These are phyloP conservation scores for Linderniella brevidens DNA, from an alignment of 257 asterid genomes.

Conservation along the genomic window DNA sequence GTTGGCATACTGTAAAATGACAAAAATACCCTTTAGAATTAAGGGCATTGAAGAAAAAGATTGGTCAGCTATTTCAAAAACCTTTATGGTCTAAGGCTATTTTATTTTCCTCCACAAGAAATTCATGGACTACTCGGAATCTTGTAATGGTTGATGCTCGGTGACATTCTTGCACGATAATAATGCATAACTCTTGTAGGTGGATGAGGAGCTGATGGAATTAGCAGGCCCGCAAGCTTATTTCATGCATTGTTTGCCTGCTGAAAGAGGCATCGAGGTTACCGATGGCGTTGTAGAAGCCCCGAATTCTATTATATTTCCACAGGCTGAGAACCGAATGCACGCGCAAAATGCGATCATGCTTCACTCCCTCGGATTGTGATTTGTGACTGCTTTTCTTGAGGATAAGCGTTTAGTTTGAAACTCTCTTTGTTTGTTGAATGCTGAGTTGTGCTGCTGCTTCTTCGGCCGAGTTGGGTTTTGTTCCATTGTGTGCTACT, in stretches of 20 bases:
- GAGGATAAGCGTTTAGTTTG: too few species aligned
- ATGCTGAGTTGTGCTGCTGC: too few species aligned
- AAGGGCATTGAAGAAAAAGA: too few species aligned
- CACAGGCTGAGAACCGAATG: slow-evolving; percentile 91
- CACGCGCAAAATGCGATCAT: slow-evolving; percentile 87
- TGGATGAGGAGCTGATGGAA: slow-evolving; percentile 71
- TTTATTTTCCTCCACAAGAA: too few species aligned
- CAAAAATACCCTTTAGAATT: too few species aligned
- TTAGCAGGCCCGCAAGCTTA: slow-evolving; percentile 72
- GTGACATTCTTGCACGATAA: background rate
- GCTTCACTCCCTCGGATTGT: slow-evolving; percentile 81
- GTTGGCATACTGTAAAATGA: too few species aligned
- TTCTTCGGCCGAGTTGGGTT: too few species aligned
- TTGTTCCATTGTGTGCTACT: too few species aligned
- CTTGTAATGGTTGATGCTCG: too few species aligned
- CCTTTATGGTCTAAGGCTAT: too few species aligned
- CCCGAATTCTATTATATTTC: slow-evolving; percentile 66
- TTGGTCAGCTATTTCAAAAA: too few species aligned
- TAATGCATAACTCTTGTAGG: slow-evolving; percentile 23
- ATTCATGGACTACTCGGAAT: too few species aligned
- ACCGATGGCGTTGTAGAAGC: slow-evolving; percentile 76
- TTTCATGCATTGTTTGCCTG: slow-evolving; percentile 89
- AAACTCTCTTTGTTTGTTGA: background rate
- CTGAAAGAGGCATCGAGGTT: slow-evolving; percentile 79
- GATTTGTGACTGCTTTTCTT: slow-evolving; percentile 6